Conservation (phyloP, 2,329 filamentous ascomycete species). For the Blastomyces emzantsi region DNA sequence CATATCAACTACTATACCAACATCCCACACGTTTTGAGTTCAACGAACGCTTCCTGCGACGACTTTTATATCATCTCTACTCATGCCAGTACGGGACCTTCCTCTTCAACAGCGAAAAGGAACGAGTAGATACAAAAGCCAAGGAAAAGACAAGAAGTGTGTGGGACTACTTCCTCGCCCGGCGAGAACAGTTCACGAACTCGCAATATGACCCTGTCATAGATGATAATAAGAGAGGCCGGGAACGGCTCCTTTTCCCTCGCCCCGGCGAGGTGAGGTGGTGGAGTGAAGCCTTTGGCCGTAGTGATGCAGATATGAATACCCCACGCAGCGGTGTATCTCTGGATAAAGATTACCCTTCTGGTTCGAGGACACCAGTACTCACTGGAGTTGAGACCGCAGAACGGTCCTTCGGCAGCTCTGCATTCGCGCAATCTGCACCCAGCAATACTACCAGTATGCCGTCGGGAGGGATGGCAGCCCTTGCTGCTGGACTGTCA, state of each 20-base stretch:
- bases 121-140: slow-evolving; percentile 62
- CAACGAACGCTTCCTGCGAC: slow-evolving; percentile 84
- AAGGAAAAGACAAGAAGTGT: slow-evolving; percentile 71
- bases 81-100: slow-evolving; percentile 97
- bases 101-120: slow-evolving; percentile 88
- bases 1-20: slow-evolving; percentile 81
- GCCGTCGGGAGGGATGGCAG: slow-evolving; percentile 29
- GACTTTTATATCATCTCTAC: slow-evolving; percentile 86
- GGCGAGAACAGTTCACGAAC: slow-evolving; percentile 74
- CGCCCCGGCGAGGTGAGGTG: slow-evolving; percentile 69
- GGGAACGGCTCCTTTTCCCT: slow-evolving; percentile 78
- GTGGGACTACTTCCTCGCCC: slow-evolving; percentile 89
- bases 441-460: neutral
- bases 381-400: slow-evolving; percentile 52
- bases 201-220: slow-evolving; percentile 63
- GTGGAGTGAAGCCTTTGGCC: slow-evolving; percentile 85
- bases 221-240: slow-evolving; percentile 69
- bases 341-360: slow-evolving; percentile 23
- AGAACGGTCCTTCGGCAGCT: slow-evolving; percentile 45
- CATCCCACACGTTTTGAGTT: slow-evolving; percentile 87
- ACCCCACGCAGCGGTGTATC: slow-evolving; percentile 46
- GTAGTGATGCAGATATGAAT: slow-evolving; percentile 91
- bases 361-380: slow-evolving; percentile 41
- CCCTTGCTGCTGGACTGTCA: slow-evolving; percentile 39
- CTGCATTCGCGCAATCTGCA: slow-evolving; percentile 21